These are phyloP conservation scores for Pisolithus albus DNA, from an alignment of 768 basidiomycete genomes.

Conservation along the genomic window DNA sequence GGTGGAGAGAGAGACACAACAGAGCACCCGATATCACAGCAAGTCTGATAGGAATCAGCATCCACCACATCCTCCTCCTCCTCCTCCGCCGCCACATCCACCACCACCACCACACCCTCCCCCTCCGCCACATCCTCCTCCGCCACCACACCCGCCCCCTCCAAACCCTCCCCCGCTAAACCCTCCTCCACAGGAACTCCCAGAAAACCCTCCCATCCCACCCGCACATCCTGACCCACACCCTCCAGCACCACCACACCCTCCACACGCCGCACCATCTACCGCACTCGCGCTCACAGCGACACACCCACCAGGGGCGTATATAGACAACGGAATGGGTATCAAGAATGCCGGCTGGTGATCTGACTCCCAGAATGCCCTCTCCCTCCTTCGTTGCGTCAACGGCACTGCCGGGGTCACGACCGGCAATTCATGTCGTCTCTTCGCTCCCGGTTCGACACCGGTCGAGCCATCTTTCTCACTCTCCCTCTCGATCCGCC, in stretches of 20 bases:
- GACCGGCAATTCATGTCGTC: no score
- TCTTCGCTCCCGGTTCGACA: no score
- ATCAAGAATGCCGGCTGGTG: slow-evolving; percentile 34
- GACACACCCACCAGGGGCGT: slow-evolving; percentile 13
- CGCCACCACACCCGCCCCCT: slow-evolving; percentile 1
- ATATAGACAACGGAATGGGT: slow-evolving; percentile 32
- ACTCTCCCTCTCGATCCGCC: slow-evolving; percentile 14
- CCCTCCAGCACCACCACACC: slow-evolving; percentile 9
- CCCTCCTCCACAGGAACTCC: slow-evolving; percentile 21
- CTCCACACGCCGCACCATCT: slow-evolving; percentile 1
- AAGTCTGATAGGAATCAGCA: not conserved
- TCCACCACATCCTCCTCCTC: not conserved
- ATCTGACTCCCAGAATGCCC: not conserved
- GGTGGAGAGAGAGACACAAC: not conserved
- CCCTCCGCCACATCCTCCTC: not conserved
- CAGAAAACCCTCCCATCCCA: slow-evolving; percentile 2
- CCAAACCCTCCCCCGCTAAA: slow-evolving; percentile 22
- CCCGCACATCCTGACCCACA: slow-evolving; percentile 1
- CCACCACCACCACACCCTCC: not conserved
- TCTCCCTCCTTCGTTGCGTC: not conserved
- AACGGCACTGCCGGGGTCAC: no score
- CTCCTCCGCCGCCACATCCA: not conserved
- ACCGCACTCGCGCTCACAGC: slow-evolving; percentile 3
- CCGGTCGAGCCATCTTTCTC: no score
- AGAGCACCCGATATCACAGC: no score